Evolutionary conservation across 805 yeast genomes (phyloP).

Genomic region (Maudiozyma serrabonitensis): DNA sequence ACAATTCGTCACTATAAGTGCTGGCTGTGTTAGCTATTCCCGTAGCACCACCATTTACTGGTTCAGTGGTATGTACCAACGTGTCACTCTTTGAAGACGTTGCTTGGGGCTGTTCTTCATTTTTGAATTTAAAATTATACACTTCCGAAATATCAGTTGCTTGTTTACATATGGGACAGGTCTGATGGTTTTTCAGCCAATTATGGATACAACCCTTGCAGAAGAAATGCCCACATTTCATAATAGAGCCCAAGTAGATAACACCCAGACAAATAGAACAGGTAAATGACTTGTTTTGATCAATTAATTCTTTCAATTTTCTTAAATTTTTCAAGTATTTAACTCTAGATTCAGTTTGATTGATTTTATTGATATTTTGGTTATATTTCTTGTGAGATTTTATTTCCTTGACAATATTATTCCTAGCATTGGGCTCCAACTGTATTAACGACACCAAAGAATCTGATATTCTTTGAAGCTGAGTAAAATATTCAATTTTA

Average conservation of each 20-base stretch:
- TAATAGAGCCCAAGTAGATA: constrained; percentile 66
- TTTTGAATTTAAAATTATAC: constrained; percentile 53
- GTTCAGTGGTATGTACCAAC: neutral
- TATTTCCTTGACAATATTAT: constrained; percentile 13
- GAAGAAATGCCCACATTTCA: constrained; percentile 87
- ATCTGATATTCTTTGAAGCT: constrained; percentile 80
- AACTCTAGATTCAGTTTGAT: constrained; percentile 32
- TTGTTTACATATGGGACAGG: constrained; percentile 79
- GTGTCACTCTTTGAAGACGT: neutral
- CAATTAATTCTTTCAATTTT: constrained; percentile 18
- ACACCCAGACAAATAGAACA: constrained; percentile 74
- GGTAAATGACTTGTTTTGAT: constrained; percentile 27
- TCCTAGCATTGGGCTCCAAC: constrained; percentile 12
- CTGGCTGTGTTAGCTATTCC: constrained; percentile 1
- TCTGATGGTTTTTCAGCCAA: constrained; percentile 52
- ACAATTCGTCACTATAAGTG: neutral
- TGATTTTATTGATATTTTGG: constrained; percentile 17
- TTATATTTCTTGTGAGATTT: constrained; percentile 16
- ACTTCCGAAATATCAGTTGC: constrained; percentile 40
- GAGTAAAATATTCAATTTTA: constrained; percentile 74
- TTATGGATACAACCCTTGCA: constrained; percentile 70
- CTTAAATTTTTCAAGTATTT: constrained; percentile 41
- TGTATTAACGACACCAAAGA: constrained; percentile 47
- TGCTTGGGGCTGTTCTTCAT: constrained; percentile 6
- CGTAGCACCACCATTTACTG: neutral